phyloP scores from a whole-genome alignment of 2,329 filamentous ascomycete species.

The Trichothecium sympodiale region DNA sequence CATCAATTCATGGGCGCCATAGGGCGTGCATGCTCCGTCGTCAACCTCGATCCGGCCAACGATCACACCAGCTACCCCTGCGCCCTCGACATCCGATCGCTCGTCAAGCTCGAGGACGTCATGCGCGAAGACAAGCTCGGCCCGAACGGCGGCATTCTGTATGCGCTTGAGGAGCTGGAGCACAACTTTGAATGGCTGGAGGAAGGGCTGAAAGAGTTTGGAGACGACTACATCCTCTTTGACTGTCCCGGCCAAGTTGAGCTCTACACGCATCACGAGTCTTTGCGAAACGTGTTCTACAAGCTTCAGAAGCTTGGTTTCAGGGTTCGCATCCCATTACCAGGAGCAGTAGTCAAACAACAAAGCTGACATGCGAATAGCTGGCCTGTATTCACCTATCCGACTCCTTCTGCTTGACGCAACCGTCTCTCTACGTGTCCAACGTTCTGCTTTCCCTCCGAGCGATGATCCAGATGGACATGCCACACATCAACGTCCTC shows the following conservation, averaged over 20 bases:
- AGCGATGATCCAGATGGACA: constrained; percentile 96
- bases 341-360: neutral
- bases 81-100: constrained; percentile 78
- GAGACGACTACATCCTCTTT: constrained; percentile 87
- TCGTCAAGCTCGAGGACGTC: constrained; percentile 86
- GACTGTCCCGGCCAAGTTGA: constrained; percentile 97
- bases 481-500: constrained; percentile 89
- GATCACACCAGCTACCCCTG: constrained; percentile 82
- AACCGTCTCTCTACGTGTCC: constrained; percentile 90
- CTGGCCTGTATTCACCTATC: constrained; percentile 88
- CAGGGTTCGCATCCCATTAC: constrained; percentile 44
- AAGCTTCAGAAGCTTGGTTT: constrained; percentile 84
- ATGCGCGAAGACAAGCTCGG: constrained; percentile 87
- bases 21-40: constrained; percentile 84
- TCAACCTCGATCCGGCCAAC: constrained; percentile 96
- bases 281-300: constrained; percentile 84
- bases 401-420: constrained; percentile 85
- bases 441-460: constrained; percentile 86
- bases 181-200: constrained; percentile 90
- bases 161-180: constrained; percentile 90
- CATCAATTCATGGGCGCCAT: constrained; percentile 97
- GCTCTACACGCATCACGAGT: constrained; percentile 90
- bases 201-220: constrained; percentile 64
- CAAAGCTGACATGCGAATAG: constrained; percentile 37
- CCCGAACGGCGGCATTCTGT: constrained; percentile 85